phyloP scores from a whole-genome alignment of 345 rosid species.

The Sonneratia alba region DNA sequence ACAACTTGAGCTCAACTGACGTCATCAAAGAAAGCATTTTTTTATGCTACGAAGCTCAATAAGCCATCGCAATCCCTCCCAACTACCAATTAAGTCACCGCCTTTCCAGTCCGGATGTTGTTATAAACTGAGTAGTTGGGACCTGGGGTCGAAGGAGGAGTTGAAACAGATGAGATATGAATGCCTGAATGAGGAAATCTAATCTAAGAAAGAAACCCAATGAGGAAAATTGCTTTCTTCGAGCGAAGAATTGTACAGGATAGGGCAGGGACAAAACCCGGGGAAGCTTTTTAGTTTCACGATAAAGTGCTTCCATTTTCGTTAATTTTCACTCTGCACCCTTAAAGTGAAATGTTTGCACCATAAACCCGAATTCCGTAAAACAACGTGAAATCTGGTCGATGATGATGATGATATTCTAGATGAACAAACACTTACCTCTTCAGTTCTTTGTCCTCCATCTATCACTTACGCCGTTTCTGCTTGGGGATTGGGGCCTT shows the following conservation, averaged over 20 bases:
- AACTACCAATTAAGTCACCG: neutral
- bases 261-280: neutral
- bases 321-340: neutral
- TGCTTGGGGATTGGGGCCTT: no score
- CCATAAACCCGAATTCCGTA: no score
- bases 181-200: neutral
- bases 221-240: neutral
- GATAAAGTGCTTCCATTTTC: neutral
- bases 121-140: neutral
- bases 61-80: conserved; percentile 1
- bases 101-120: neutral
- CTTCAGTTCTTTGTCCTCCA: no score
- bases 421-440: no score
- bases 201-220: neutral
- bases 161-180: neutral
- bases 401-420: no score
- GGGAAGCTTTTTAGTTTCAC: neutral
- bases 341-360: neutral
- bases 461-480: no score
- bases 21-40: conserved; percentile 13
- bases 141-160: neutral
- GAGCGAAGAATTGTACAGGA: neutral
- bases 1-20: neutral
- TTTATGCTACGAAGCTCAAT: conserved; percentile 1
- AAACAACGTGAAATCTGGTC: no score